phyloP scores from a whole-genome alignment of 176 grass and related monocot genomes.

The Avena atlantica region DNA sequence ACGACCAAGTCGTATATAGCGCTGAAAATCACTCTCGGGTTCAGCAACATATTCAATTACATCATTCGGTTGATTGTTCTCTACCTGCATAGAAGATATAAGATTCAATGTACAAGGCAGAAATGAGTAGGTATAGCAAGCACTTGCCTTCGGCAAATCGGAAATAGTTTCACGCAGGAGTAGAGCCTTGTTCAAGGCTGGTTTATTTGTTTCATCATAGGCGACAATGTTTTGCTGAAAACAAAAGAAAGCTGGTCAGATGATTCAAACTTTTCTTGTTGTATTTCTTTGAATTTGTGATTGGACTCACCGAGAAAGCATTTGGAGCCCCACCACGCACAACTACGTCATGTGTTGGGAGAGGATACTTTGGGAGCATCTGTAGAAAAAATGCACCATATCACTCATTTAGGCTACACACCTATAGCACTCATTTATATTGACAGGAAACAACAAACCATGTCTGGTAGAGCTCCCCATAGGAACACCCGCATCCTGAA shows the following conservation, averaged over 20 bases:
- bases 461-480: slow-evolving; percentile 69
- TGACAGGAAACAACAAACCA: slow-evolving; percentile 50
- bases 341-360: slow-evolving; percentile 57
- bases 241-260: too few relatives aligned
- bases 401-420: neutral
- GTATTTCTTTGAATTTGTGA: too few relatives aligned
- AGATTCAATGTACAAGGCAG: too few relatives aligned
- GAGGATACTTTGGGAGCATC: slow-evolving; percentile 80
- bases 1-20: slow-evolving; percentile 67
- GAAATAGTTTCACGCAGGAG: too few relatives aligned
- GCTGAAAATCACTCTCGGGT: slow-evolving; percentile 62
- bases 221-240: too few relatives aligned
- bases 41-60: slow-evolving; percentile 49
- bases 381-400: slow-evolving; percentile 25
- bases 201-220: too few relatives aligned
- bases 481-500: slow-evolving; percentile 79
- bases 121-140: too few relatives aligned
- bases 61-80: slow-evolving; percentile 61
- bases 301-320: slow-evolving; percentile 51
- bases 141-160: too few relatives aligned
- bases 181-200: too few relatives aligned
- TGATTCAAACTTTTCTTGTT: too few relatives aligned
- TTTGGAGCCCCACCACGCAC: slow-evolving; percentile 33
- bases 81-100: slow-evolving; percentile 53
- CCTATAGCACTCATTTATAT: neutral